These are phyloP conservation scores for Xylaria hypoxylon DNA, from an alignment of 2,329 filamentous ascomycete genomes.

Conservation along the genomic window DNA sequence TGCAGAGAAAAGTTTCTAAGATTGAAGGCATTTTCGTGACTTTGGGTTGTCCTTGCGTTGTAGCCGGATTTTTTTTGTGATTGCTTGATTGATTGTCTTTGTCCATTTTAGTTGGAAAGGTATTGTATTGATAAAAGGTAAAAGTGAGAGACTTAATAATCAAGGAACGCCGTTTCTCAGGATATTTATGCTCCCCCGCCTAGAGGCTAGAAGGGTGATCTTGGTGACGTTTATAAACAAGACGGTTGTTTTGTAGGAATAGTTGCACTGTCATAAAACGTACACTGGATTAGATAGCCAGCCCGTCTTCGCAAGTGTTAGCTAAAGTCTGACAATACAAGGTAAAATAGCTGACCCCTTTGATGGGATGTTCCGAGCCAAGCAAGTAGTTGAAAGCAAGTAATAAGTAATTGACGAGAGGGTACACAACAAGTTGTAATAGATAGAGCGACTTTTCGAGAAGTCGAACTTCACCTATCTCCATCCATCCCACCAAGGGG, in stretches of 20 bases:
- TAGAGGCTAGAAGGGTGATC: too few relatives aligned
- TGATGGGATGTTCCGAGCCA: too few relatives aligned
- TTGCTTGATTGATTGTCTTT: not conserved
- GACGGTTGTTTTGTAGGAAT: not conserved
- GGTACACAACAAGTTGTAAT: too few relatives aligned
- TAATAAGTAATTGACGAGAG: too few relatives aligned
- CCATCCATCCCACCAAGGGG: too few relatives aligned
- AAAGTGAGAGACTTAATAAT: not conserved
- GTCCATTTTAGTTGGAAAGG: not conserved
- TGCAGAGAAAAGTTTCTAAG: not conserved
- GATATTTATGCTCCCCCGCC: not conserved
- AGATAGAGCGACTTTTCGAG: too few relatives aligned
- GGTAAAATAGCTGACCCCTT: too few relatives aligned
- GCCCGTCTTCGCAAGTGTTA: too few relatives aligned
- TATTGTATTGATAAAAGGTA: not conserved
- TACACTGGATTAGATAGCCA: too few relatives aligned
- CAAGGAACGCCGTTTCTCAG: not conserved
- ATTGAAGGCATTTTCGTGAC: not conserved
- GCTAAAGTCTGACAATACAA: too few relatives aligned
- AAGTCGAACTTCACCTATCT: too few relatives aligned
- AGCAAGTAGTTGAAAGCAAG: not conserved
- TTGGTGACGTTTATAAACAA: too few relatives aligned
- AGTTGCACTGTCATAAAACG: slow-evolving; percentile 1
- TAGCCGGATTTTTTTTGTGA: not conserved
- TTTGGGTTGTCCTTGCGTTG: not conserved